Evolutionary conservation across 805 yeast species (phyloP), one percentile per base, ranked within the genome.

Genomic region (Zygosaccharomyces lentus): DNA sequence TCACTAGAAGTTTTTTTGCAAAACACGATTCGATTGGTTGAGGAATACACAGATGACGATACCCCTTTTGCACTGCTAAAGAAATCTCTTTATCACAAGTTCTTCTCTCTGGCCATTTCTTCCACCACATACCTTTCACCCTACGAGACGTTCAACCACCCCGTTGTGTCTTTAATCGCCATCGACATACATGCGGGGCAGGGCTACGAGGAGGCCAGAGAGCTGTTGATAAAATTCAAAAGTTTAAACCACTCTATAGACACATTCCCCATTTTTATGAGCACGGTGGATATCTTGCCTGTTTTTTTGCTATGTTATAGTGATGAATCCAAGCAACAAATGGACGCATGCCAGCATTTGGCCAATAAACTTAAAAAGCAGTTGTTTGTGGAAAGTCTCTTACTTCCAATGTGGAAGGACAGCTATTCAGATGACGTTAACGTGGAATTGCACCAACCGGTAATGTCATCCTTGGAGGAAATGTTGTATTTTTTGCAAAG

Each of bases 101-200:
- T 80, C 51, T 73, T 84, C 53, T 73, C 81, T 25, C 75, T 79
- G 52, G 62, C 66, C 7, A 58, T 84, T 34, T 68, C 84, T 6
- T 74, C 87, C 3, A 72, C 84, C 9, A 74, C 78, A 10, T 73
- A 74, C 6, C 66, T 86, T 7, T 79, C 87, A 2, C 81, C 91
- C 1, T 87, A 86, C 60, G 97, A 91, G 63, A 82, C 88, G 4
- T 81, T 89, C 62, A 82, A 85, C 53, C 96, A 90, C 60, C 97
- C 97, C 0, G 77, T 88, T 1, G 75, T 87, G 2, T 84, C 89
- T 34, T 61, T 91, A 10, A 73, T 88, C 41, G 81, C 82, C 0
- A 70, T 88, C 3, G 77, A 87, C 46, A 49, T 63, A 19, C 47
- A 57, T 12, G 46, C 43, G 25, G 58, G 57, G 1, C 59, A 64